phyloP scores from a whole-genome alignment of 257 asterid species.

The Echium plantagineum region DNA sequence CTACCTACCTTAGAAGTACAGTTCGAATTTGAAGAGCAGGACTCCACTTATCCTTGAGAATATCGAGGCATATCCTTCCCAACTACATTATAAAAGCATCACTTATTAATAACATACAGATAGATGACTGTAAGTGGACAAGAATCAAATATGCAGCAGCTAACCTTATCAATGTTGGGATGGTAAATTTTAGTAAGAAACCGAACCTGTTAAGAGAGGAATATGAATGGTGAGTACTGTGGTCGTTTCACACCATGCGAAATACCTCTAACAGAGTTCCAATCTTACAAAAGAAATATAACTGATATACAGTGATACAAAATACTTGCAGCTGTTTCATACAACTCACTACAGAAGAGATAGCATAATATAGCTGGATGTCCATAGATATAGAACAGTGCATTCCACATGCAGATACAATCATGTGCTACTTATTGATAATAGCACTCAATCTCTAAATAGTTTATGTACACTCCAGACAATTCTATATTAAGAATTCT shows the following conservation, averaged over 20 bases:
- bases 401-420: too few relatives aligned
- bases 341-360: not conserved
- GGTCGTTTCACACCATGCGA: conserved; percentile 4
- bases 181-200: conserved; percentile 98
- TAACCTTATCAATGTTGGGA: conserved; percentile 96
- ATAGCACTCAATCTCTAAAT: too few relatives aligned
- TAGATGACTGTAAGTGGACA: not conserved
- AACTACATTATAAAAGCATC: conserved; percentile 41
- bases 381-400: too few relatives aligned
- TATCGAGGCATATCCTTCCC: conserved; percentile 99
- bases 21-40: conserved; percentile 99
- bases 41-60: conserved; percentile 99
- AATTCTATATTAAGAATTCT: too few relatives aligned
- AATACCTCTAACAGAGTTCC: not conserved
- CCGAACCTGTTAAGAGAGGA: conserved; percentile 62
- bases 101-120: conserved; percentile 5
- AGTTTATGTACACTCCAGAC: too few relatives aligned
- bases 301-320: not conserved
- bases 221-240: conserved; percentile 2
- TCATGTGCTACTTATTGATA: too few relatives aligned
- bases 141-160: conserved; percentile 14
- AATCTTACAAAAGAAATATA: not conserved
- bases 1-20: conserved; percentile 72
- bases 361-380: not conserved
- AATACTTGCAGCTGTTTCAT: not conserved